Evolutionary conservation across 2,329 filamentous ascomycete species (phyloP), one percentile per base, ranked within the genome.

Genomic region (Canariomyces notabilis): DNA sequence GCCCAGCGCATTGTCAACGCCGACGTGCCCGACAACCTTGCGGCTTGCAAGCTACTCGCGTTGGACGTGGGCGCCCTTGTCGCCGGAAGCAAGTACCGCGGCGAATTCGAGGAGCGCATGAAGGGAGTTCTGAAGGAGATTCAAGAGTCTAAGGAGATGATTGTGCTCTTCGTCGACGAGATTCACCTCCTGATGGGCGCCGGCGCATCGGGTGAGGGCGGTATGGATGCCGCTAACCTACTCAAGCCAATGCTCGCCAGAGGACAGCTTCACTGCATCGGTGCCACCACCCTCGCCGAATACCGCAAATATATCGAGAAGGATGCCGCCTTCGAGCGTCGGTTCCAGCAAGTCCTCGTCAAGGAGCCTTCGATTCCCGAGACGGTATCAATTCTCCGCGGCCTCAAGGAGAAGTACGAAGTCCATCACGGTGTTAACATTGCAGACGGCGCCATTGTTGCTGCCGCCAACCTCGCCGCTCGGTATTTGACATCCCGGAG

Each of bases 241-340:
- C 78, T 98, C 54, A 98, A 98, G 74, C 93, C 93, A 48, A 97
- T 97, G 91, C 80, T 98, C 57, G 93, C 93, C 50, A 84, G 93
- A 63, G 93, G 93, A 44, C 91, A 97, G 66, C 76, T 98, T 49
- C 93, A 98, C 75, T 98, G 93, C 63, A 97, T 98, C 54, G 93
- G 93, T 67, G 93, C 93, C 5, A 98, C 93, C 2, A 98, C 93
- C 2, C 78, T 98, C 48, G 82, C 83, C 51, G 93, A 98, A 66
- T 98, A 98, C 70, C 82, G 93, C 62, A 98, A 98, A 68, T 97
- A 98, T 69, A 95, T 98, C 54, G 93, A 98, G 67, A 98, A 98
- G 70, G 93, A 98, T 61, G 87, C 89, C 37, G 93, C 93, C 37
- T 98, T 98, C 64, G 93, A 98, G 69, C 88, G 93, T 68, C 87